Evolutionary conservation across 768 basidiomycete species (phyloP), one percentile per base, ranked within the genome.

Genomic region (Rhizopogon roseolus): DNA sequence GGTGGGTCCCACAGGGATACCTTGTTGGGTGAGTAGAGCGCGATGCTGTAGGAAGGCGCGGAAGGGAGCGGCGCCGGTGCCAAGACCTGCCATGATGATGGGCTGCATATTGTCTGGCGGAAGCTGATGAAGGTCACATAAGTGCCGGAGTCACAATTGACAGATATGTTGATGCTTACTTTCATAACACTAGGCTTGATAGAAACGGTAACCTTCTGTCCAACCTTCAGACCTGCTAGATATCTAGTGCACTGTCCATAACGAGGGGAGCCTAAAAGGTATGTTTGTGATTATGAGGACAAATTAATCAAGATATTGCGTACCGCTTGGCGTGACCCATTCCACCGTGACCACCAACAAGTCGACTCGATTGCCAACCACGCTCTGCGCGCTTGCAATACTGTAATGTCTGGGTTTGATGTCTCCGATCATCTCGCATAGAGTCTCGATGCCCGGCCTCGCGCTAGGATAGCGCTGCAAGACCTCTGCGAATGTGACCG

Each of bases 131-230:
- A 34, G 39, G 50, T 4, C 68, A 28, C 66, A 59, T 22, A 51
- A 13, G 32, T 37, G 27, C n/a, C 3, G 29, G 44, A 22, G 0
- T 14, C 19, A 11, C 37, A 32, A 4, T 25, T 29, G 22, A 51
- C 16, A 52, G 16, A 22, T 36, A 11, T 40, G 16, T 9, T 13
- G 22, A 68, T 77, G 22, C 34, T 10, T 54, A 92, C 90, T 81
- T 98, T 98, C 97, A 99, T 98, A 28, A 99, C 97, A 66, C 94
- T 97, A 25, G 97, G 97, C 71, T 97, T 97, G 73, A 98, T 88
- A 6, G 95, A 98, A 8, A 97, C 96, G 0, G 94, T 98, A 19
- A 98, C 94, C 70, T 96, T 88, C 67, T 92, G 89, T 17, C 96
- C 97, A 37, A 87, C 68, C 64, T 82, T 81, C 41, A 99, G 79